Percentiles rank a stretch among this genome's conserved stretches.
These are phyloP conservation scores for Boletus subcaerulescens DNA, from an alignment of 768 basidiomycete species.

Conservation along the genomic window DNA sequence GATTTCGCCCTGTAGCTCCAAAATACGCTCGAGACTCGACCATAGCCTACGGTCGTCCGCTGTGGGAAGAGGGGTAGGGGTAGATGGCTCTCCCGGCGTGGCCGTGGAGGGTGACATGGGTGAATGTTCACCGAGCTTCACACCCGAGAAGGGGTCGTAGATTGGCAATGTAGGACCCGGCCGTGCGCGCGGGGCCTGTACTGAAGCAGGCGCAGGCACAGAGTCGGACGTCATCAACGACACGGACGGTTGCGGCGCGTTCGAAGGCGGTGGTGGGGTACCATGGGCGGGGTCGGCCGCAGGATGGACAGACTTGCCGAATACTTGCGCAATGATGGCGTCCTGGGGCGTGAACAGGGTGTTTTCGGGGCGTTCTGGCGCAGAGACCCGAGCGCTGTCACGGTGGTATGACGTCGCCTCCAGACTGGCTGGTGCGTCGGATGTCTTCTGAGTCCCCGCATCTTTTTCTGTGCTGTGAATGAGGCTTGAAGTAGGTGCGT, in stretches of 20 bases:
- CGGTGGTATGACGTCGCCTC: constrained; percentile 4
- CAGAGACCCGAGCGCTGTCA: neutral
- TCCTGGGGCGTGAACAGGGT: constrained; percentile 58
- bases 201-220: constrained; percentile 3
- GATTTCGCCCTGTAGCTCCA: constrained; percentile 70
- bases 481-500: constrained; percentile 16
- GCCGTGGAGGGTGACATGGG: constrained; percentile 7
- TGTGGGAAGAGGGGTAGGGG: constrained; percentile 4
- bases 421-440: constrained; percentile 3
- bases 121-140: constrained; percentile 20
- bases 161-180: constrained; percentile 15
- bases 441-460: constrained; percentile 7
- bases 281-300: neutral
- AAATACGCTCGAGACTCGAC: constrained; percentile 64
- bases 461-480: constrained; percentile 15
- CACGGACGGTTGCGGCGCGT: constrained; percentile 8
- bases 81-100: neutral
- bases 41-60: constrained; percentile 54
- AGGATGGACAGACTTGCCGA: constrained; percentile 11
- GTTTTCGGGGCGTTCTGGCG: neutral
- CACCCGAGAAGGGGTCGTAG: constrained; percentile 35
- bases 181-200: neutral
- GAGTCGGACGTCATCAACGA: constrained; percentile 19
- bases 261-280: constrained; percentile 1
- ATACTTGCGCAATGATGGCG: constrained; percentile 49